Base-by-base conservation (phyloP, 2,329 filamentous ascomycete species). In the Venturia aucupariae region DNA sequence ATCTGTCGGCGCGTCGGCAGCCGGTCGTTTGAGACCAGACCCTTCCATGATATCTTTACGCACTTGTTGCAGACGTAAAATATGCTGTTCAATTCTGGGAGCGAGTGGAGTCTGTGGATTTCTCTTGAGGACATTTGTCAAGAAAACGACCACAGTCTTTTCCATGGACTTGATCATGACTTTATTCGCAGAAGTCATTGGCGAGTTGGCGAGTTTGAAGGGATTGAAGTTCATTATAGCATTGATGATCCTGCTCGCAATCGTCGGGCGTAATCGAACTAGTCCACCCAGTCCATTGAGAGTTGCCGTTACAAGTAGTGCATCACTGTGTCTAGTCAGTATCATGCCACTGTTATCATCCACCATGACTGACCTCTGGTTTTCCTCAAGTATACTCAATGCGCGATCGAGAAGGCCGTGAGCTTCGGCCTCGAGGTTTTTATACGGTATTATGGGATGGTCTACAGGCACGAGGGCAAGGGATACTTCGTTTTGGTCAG, bases 121-220 rank as follows among this genome's bases (percentile, higher is more conserved):
- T 71, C 92, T 92, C 39, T 61, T 30, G 69, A 89, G 81, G 63
- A 96, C 80, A 75, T 97, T 92, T 63, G 92, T 83, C 46, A 97
- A 81, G 59, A 99, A 79, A 69, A 92, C 86, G 70, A 92, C 85
- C 3, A 90, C 90, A 30, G 94, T 99, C 73, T 96, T 91, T 75
- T 97, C 93, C 86, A 99, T 94, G 5, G 93, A 97, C 75, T 88
- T 91, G 67, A 96, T 83, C 70, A 93, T 85, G 66, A 99, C 88
- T 70, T 89, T 91, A 61, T 85, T 84, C 72, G 87, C 90, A 2
- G 90, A 84, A 0, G 89, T 93, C 79, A 95, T 84, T 3, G 89
- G 87, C 1, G 86, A 85, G 70, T 85, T 88, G 65, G 89, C 90
- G 68, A 90, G 84, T 75, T 89, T 91, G 55, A 97, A 79, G 0